Evolutionary conservation across 2,329 filamentous ascomycete species (phyloP), one percentile per base, ranked within the genome.

Genomic region (Xylariaceae sp.): DNA sequence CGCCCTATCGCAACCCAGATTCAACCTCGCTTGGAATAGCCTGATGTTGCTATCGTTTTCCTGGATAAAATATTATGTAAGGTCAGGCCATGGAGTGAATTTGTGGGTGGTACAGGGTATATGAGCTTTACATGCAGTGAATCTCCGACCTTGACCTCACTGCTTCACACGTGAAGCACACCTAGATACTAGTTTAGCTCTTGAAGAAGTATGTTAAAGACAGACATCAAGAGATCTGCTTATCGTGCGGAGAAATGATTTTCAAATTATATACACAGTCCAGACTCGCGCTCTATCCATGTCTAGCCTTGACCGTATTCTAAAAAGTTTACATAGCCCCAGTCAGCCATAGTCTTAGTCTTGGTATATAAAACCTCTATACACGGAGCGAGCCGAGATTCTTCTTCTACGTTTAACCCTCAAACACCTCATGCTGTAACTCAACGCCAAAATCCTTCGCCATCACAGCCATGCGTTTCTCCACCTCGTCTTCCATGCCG

Each of bases 401-500:
- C 45, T 53, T 53, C 33, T 56, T 51, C 24, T 16, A 8, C 11
- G 6, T 34, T 76, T 65, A 96, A 3, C 94, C 93, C 54, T 96
- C 91, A 76, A 97, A 97, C 2, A 96, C 83, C 36, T 87, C 86
- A 72, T 96, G 91, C 71, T 96, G 90, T 64, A 98, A 76, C 74
- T 98, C 93, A 3, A 98, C 86, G 0, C 95, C 95, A 76, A 95
- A 92, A 66, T 96, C 93, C 71, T 90, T 91, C 1, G 93, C 94
- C 81, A 97, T 90, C 55, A 82, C 84, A 74, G 85, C 88, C 92
- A 98, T 96, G 66, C 89, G 84, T 69, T 84, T 83, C 79, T 98
- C 95, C 60, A 98, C 87, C 72, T 94, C 92, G 70, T 97, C 94
- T 72, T 98, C 95, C 90, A 98, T 95, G 0, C 93, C 93, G 8